These are phyloP conservation scores for Gossypium aridum DNA, from an alignment of 441 rosid species.

Conservation along the genomic window DNA sequence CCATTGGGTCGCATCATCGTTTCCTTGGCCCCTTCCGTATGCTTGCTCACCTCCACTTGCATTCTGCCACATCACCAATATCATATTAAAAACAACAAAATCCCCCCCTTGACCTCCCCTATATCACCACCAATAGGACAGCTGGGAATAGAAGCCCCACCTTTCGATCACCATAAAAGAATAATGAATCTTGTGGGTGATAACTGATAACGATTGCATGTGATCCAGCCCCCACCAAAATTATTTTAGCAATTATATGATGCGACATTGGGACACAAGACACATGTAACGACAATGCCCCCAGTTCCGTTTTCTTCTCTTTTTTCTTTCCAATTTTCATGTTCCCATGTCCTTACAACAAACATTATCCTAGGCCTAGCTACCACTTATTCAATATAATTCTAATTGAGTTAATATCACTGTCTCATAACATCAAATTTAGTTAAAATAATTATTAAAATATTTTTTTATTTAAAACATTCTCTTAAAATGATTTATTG, in stretches of 20 bases:
- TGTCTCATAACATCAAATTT: too few relatives aligned
- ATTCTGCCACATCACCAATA: constrained; percentile 45
- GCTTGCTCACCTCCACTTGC: constrained; percentile 97
- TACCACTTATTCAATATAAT: too few relatives aligned
- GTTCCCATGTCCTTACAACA: background rate
- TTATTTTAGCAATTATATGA: background rate
- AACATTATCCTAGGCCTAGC: too few relatives aligned
- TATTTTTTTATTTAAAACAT: too few relatives aligned
- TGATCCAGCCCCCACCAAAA: background rate
- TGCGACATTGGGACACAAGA: background rate
- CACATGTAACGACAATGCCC: background rate
- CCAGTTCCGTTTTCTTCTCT: background rate
- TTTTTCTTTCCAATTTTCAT: background rate
- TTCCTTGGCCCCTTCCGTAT: constrained; percentile 86
- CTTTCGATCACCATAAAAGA: background rate
- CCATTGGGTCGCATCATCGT: constrained; percentile 84
- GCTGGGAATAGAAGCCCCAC: too few relatives aligned
- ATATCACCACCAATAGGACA: too few relatives aligned
- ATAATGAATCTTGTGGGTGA: background rate
- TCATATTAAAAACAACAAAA: too few relatives aligned
- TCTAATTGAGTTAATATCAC: too few relatives aligned
- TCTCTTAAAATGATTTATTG: too few relatives aligned
- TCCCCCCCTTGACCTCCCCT: too few relatives aligned
- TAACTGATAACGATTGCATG: background rate
- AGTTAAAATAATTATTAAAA: too few relatives aligned